These are phyloP conservation scores for Clarkia xantiana DNA, from an alignment of 345 rosid genomes.

Conservation along the genomic window DNA sequence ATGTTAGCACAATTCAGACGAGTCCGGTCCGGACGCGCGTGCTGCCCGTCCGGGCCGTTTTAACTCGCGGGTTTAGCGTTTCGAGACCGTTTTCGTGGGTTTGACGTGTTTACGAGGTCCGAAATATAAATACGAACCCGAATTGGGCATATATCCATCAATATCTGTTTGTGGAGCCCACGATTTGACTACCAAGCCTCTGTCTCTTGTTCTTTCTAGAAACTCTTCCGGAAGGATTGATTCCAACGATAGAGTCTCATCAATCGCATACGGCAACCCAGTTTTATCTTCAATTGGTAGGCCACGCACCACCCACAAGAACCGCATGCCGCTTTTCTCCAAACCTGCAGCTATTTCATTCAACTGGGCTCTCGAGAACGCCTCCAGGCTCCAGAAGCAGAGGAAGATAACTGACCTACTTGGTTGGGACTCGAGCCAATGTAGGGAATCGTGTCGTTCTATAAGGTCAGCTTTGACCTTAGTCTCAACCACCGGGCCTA, in stretches of 20 bases:
- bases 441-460: slow-evolving; percentile 12
- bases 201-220: slow-evolving; percentile 22
- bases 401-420: slow-evolving; percentile 35
- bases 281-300: slow-evolving; percentile 4
- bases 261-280: neutral
- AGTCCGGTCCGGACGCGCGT: no score
- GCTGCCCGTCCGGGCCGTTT: no score
- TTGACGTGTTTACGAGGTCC: no score
- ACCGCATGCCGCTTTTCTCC: slow-evolving; percentile 25
- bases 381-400: slow-evolving; percentile 54
- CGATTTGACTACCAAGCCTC: slow-evolving; percentile 27
- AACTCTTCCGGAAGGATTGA: slow-evolving; percentile 39
- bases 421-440: slow-evolving; percentile 39
- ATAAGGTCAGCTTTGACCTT: slow-evolving; percentile 1
- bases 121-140: no score
- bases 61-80: no score
- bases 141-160: no score
- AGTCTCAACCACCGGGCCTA: slow-evolving; percentile 32
- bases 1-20: no score
- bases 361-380: slow-evolving; percentile 24
- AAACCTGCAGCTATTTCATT: slow-evolving; percentile 36
- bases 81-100: no score
- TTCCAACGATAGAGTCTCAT: slow-evolving; percentile 8
- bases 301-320: slow-evolving; percentile 39
- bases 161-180: slow-evolving; percentile 47